Percentiles rank a stretch among this genome's conserved stretches.
These are phyloP conservation scores for Zymoseptoria brevis DNA, from an alignment of 2,329 filamentous ascomycete species.

Conservation along the genomic window DNA sequence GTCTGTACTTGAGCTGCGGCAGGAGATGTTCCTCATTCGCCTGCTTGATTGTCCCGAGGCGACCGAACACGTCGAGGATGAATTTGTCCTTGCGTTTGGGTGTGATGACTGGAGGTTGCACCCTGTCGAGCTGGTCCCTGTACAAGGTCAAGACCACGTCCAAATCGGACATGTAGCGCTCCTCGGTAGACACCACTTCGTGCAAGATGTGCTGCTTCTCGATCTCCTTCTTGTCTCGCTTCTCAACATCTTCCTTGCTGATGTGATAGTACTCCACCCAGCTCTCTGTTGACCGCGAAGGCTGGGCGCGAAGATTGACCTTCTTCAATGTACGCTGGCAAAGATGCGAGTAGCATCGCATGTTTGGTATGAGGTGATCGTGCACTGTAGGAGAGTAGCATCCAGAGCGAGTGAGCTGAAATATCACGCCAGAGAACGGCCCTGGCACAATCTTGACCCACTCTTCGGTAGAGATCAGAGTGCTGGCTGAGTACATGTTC, in stretches of 20 bases:
- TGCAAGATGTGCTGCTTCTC: slow-evolving; percentile 90
- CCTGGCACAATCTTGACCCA: slow-evolving; percentile 90
- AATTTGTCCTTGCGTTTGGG: slow-evolving; percentile 74
- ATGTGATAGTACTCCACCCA: slow-evolving; percentile 88
- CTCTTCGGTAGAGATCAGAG: slow-evolving; percentile 82
- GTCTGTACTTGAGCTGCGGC: slow-evolving; percentile 89
- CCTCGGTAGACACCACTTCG: slow-evolving; percentile 89
- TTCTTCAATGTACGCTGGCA: slow-evolving; percentile 93
- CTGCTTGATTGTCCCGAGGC: slow-evolving; percentile 76
- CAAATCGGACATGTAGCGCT: slow-evolving; percentile 80
- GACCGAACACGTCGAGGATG: slow-evolving; percentile 78
- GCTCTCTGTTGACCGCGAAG: slow-evolving; percentile 58
- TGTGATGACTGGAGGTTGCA: slow-evolving; percentile 72
- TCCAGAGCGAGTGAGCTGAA: slow-evolving; percentile 82
- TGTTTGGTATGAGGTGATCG: slow-evolving; percentile 53
- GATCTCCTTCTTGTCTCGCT: slow-evolving; percentile 74
- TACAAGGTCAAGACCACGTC: slow-evolving; percentile 81
- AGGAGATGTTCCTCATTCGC: slow-evolving; percentile 90
- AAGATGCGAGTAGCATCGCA: slow-evolving; percentile 82
- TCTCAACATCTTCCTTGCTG: slow-evolving; percentile 65
- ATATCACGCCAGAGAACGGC: slow-evolving; percentile 79
- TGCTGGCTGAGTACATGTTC: slow-evolving; percentile 70
- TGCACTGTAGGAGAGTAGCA: slow-evolving; percentile 87
- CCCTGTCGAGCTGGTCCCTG: slow-evolving; percentile 64
- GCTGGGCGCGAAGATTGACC: slow-evolving; percentile 73